Percentiles rank a stretch among this genome's conserved stretches.
phyloP scores from a whole-genome alignment of 352 stramenopile species.

The Peronospora destructor region DNA sequence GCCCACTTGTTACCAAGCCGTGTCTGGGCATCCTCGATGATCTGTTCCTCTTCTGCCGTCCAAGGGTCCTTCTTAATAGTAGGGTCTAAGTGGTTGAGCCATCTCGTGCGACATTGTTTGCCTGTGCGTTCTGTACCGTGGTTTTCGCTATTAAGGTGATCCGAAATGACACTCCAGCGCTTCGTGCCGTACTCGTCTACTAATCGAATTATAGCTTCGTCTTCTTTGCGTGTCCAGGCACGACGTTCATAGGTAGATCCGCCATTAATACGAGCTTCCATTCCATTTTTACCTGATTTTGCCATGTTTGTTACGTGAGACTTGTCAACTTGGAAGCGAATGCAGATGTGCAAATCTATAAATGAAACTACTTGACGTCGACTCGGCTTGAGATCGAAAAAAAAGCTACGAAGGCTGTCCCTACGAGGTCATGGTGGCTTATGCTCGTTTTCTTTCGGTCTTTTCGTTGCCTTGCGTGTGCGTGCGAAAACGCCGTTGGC shows the following conservation, averaged over 20 bases:
- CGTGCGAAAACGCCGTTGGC: slow-evolving; percentile 24
- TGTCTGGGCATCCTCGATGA: slow-evolving; percentile 86
- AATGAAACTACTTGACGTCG: slow-evolving; percentile 13
- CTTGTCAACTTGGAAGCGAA: slow-evolving; percentile 2
- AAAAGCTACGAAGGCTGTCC: slow-evolving; percentile 3
- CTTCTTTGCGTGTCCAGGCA: slow-evolving; percentile 80
- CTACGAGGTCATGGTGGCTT: neutral
- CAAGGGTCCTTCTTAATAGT: slow-evolving; percentile 86
- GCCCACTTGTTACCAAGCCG: slow-evolving; percentile 96
- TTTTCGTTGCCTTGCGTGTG: slow-evolving; percentile 1
- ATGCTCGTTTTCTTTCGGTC: slow-evolving; percentile 10
- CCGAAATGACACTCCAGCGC: slow-evolving; percentile 82
- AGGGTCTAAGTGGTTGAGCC: slow-evolving; percentile 80
- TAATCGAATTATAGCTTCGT: slow-evolving; percentile 78
- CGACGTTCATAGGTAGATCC: slow-evolving; percentile 77
- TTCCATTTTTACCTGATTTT: slow-evolving; percentile 48
- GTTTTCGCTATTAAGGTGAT: slow-evolving; percentile 81
- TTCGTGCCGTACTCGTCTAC: slow-evolving; percentile 85
- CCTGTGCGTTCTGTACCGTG: slow-evolving; percentile 78
- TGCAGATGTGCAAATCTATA: slow-evolving; percentile 32
- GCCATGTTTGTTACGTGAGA: slow-evolving; percentile 30
- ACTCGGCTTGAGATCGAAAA: neutral
- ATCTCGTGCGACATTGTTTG: slow-evolving; percentile 79
- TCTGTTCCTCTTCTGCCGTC: slow-evolving; percentile 85
- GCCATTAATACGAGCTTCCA: slow-evolving; percentile 22